Evolutionary conservation across 768 basidiomycete genomes (phyloP).

Genomic region (Mycena capillaripes): DNA sequence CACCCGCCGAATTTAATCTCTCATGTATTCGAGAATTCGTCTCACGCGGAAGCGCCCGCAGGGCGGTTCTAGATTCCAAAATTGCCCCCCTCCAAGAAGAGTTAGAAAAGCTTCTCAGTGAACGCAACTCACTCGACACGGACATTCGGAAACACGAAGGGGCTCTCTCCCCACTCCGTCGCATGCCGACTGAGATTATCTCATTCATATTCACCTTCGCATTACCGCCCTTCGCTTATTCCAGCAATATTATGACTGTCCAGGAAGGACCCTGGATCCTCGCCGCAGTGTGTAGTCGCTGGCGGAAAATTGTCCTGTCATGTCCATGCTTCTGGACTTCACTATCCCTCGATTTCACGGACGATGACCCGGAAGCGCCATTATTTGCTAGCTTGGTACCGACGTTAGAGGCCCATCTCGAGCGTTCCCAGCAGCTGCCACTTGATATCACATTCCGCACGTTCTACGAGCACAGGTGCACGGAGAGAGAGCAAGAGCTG

Average conservation of each 20-base stretch:
- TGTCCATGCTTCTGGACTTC: neutral
- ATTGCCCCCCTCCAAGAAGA: neutral
- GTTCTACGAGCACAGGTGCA: neutral
- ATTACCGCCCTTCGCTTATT: neutral
- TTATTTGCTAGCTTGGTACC: neutral
- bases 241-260: neutral
- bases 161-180: neutral
- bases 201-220: constrained; percentile 8
- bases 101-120: neutral
- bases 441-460: neutral
- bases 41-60: neutral
- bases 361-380: neutral
- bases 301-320: neutral
- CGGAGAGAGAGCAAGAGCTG: neutral
- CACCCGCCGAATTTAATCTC: neutral
- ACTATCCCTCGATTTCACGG: neutral
- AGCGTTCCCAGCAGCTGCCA: neutral
- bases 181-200: constrained; percentile 5
- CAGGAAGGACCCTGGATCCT: neutral
- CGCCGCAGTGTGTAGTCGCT: neutral
- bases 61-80: neutral
- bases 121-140: neutral
- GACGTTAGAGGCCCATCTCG: neutral
- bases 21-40: constrained; percentile 5
- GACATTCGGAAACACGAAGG: constrained; percentile 2